Evolutionary conservation across 1,284 basidiomycete genomes (phyloP).

Genomic region (Peniophora sp.): DNA sequence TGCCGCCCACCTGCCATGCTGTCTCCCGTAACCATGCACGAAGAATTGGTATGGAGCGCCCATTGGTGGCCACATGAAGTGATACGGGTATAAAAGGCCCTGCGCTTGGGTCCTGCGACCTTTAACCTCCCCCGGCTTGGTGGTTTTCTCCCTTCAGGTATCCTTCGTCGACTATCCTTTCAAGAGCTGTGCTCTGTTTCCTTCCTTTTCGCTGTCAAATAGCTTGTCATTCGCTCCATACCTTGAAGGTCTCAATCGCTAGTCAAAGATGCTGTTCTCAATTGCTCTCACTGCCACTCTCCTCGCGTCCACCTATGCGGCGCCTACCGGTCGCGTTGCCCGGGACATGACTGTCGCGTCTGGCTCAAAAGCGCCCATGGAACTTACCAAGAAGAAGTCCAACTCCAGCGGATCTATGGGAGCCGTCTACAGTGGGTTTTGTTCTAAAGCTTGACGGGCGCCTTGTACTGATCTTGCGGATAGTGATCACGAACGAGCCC

Average conservation of each 20-base stretch:
- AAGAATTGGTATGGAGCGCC: no score
- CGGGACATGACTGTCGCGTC: not conserved
- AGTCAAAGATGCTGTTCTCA: not conserved
- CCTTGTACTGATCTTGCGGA: conserved; percentile 5
- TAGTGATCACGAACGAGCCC: conserved; percentile 9
- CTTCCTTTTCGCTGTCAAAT: not conserved
- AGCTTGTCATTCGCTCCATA: not conserved
- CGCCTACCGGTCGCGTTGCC: not conserved
- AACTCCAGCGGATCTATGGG: not conserved
- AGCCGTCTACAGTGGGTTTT: not conserved
- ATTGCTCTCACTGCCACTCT: not conserved
- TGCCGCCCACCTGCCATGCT: no score
- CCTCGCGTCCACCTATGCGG: not conserved
- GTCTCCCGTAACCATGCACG: no score
- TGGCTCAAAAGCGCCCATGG: not conserved
- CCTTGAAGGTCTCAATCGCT: not conserved
- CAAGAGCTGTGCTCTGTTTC: not conserved
- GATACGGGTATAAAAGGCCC: no score
- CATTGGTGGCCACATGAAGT: no score
- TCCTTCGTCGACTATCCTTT: not conserved
- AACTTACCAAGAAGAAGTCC: conserved; percentile 2
- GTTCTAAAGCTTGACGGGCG: not conserved
- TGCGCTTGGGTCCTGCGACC: no score
- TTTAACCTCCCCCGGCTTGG: no score
- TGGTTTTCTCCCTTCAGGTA: no score